Percentiles rank a stretch among this genome's conserved stretches.
Conservation (phyloP, 2,329 filamentous ascomycete genomes). For the Neofusicoccum umdonicola region DNA sequence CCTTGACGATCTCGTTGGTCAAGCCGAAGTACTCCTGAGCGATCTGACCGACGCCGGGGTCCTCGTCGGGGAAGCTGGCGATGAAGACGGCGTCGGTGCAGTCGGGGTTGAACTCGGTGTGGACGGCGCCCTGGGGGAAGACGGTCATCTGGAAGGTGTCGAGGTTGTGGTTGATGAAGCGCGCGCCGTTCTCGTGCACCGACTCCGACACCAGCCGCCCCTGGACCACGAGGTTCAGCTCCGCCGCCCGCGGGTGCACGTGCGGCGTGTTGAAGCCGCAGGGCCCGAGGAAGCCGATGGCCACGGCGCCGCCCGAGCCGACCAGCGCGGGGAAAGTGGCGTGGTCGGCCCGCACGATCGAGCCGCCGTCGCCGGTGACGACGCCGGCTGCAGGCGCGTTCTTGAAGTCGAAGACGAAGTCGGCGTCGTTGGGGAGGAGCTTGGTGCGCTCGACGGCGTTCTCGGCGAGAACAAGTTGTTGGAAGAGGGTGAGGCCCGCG, state of each 20-base stretch:
- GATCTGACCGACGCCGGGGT: conserved; percentile 53
- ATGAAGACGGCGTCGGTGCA: conserved; percentile 53
- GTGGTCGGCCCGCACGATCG: conserved; percentile 12
- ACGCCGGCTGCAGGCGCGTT: conserved; percentile 6
- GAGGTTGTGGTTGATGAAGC: conserved; percentile 36
- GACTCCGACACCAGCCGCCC: conserved; percentile 53
- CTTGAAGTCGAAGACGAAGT: conserved; percentile 19
- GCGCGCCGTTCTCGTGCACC: conserved; percentile 43
- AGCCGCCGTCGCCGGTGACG: conserved; percentile 13
- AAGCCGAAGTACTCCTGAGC: conserved; percentile 53
- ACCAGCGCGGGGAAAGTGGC: conserved; percentile 16
- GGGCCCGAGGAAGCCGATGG: conserved; percentile 17
- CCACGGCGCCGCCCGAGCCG: conserved; percentile 11
- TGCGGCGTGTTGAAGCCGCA: conserved; percentile 50
- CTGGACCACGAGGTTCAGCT: conserved; percentile 53
- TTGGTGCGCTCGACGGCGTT: conserved; percentile 15
- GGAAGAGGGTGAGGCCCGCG: not conserved
- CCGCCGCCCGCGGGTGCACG: conserved; percentile 54
- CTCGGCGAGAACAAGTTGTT: not conserved
- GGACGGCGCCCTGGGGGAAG: conserved; percentile 55
- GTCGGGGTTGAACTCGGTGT: conserved; percentile 57
- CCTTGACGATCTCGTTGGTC: conserved; percentile 46
- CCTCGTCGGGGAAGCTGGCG: conserved; percentile 51
- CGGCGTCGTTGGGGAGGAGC: conserved; percentile 14
- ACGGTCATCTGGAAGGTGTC: conserved; percentile 50